phyloP scores from a whole-genome alignment of 192 early-diverging fungal species.

The Coemansia sp. region DNA sequence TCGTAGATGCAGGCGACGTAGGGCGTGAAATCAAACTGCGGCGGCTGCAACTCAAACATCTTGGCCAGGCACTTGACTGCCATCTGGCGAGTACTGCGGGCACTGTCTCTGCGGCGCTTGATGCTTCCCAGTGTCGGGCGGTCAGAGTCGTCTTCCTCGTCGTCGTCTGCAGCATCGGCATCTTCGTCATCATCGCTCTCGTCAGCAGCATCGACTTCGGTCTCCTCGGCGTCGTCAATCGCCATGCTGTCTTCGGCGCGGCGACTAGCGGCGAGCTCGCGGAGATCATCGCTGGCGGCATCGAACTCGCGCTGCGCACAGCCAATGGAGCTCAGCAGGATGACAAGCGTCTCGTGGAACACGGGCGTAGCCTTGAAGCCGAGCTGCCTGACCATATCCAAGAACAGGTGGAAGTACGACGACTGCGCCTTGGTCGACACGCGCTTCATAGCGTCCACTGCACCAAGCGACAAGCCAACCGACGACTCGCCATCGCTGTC shows the following conservation, averaged over 20 bases:
- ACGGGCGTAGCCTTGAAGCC: slow-evolving; percentile 70
- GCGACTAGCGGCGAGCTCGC: slow-evolving; percentile 10
- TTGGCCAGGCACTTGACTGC: slow-evolving; percentile 73
- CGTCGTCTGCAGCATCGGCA: neutral
- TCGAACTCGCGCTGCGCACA: slow-evolving; percentile 62
- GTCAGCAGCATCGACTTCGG: neutral
- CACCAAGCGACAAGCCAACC: neutral
- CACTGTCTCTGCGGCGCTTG: slow-evolving; percentile 21
- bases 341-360: slow-evolving; percentile 68
- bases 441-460: slow-evolving; percentile 14
- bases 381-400: slow-evolving; percentile 85
- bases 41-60: slow-evolving; percentile 64
- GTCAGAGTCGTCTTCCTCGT: slow-evolving; percentile 1
- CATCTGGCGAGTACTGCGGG: slow-evolving; percentile 60
- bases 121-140: slow-evolving; percentile 12
- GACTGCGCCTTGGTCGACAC: slow-evolving; percentile 60
- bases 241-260: slow-evolving; percentile 6
- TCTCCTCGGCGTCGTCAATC: slow-evolving; percentile 13
- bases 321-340: slow-evolving; percentile 73
- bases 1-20: slow-evolving; percentile 77
- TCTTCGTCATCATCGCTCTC: slow-evolving; percentile 14
- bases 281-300: slow-evolving; percentile 38
- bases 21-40: slow-evolving; percentile 71
- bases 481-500: slow-evolving; percentile 6
- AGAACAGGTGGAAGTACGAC: slow-evolving; percentile 77